Evolutionary conservation across 176 grass and related monocot genomes (phyloP), one percentile per base, ranked within the genome.

Genomic region (Puya raimondii): DNA sequence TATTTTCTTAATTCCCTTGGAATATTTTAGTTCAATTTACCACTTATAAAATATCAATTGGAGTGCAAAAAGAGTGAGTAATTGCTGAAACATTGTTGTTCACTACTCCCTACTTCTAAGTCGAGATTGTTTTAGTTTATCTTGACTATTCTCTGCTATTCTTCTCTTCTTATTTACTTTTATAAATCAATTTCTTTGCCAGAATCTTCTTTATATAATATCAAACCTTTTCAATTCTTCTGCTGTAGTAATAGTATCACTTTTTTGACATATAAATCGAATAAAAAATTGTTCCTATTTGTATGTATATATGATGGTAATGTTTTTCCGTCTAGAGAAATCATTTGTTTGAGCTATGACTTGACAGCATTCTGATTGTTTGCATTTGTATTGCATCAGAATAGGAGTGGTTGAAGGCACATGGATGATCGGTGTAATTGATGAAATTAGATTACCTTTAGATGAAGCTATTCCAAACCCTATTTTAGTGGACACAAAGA

Each of bases 381-480:
- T 63, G 29, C 16, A 51, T 74, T 67, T 50, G 25, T 54, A 49
- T 49, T 29, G 9, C 61, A 76, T 71, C 75, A 99, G 89, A 72
- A 68, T 99, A 64, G 84, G 94, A 42, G 1, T 88, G 47, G 16
- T 93, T 50, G 77, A 90, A 80, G 81, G 79, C 58, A 83, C 81
- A 74, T 96, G 93, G 93, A 79, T 99, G 64, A 65, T 84, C 76
- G 94, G 94, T 70, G 65, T 88, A 75, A 88, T 99, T 79, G 94
- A 93, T 88, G 94, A 99, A 90, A 68, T 93, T 71, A 75, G 72
- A 78, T 68, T 86, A 22, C 73, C 74, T 10, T 12, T 63, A 29
- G 71, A 88, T 90, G 80, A 64, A 15, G 21, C 51, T 75, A 49
- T 86, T 18, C 63, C 76, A 52, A 81, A 70, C 71, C 86, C 94